phyloP scores from a whole-genome alignment of 192 early-diverging fungal genomes.

The Coemansia sp. region DNA sequence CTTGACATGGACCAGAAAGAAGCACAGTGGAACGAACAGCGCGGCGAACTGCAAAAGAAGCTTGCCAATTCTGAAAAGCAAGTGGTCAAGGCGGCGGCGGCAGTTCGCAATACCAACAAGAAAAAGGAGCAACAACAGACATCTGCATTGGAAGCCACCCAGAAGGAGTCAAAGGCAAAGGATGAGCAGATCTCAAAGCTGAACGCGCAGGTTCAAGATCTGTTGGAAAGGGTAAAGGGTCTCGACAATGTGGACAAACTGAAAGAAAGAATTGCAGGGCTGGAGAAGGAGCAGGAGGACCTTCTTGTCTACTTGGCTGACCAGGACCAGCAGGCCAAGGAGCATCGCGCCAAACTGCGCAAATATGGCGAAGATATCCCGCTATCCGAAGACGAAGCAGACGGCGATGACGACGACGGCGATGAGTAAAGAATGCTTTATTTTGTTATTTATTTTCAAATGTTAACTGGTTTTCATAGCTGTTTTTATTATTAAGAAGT shows the following conservation, averaged over 20 bases:
- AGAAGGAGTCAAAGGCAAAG: constrained; percentile 24
- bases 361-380: constrained; percentile 57
- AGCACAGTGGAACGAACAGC: constrained; percentile 26
- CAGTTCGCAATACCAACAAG: constrained; percentile 47
- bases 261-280: constrained; percentile 42
- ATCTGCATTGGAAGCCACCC: constrained; percentile 21
- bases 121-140: constrained; percentile 55
- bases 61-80: constrained; percentile 51
- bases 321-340: constrained; percentile 69
- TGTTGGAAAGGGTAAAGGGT: constrained; percentile 35
- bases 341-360: constrained; percentile 57
- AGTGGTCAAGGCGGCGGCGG: constrained; percentile 48
- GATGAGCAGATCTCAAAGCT: constrained; percentile 50
- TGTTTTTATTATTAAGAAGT: not conserved
- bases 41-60: constrained; percentile 44
- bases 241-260: constrained; percentile 28
- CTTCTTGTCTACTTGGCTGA: constrained; percentile 82
- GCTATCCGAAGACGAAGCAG: constrained; percentile 60
- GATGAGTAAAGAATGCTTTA: constrained; percentile 24
- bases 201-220: constrained; percentile 66
- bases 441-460: not conserved
- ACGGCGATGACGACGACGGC: constrained; percentile 42
- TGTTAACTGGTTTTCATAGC: not conserved
- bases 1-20: constrained; percentile 11
- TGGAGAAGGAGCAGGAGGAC: constrained; percentile 81